Evolutionary conservation across 2,329 filamentous ascomycete species (phyloP), one percentile per base, ranked within the genome.

Genomic region (Parasarocladium wereldwijsianum): DNA sequence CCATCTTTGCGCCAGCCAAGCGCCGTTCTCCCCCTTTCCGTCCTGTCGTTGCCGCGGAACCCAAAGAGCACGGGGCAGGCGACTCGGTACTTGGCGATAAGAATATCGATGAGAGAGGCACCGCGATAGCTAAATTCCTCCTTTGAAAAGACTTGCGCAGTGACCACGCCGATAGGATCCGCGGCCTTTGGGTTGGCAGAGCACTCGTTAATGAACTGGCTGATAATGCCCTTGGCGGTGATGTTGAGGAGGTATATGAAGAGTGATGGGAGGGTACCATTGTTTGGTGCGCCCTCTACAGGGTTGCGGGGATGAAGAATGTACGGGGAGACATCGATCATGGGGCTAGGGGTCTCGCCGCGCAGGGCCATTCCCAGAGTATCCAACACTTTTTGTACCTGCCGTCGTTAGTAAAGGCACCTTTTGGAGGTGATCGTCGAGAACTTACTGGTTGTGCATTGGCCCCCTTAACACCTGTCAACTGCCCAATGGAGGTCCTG

Each of bases 11-110:
- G 67, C 83, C 84, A 93, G 1, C 83, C 84, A 3, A 93, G 53
- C n/a, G 68, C 64, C 12, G 53, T 40, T 9, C 76, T 68, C 1
- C 83, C 84, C 8, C 62, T 60, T 26, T 73, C 66, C 1, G 76
- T 92, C 36, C 65, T 74, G 48, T 93, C 83, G 37, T 62, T 73
- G 15, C 83, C 86, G 24, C 71, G 66, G 39, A 86, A 71, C 12
- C 87, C 87, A 48, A 92, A 96, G 1, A 98, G 60, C 2, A 85
- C 76, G 0, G 90, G 87, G 43, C 84, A 93, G 4, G 71, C 64
- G 11, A 80, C 63, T 35, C 85, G 74, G 44, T 82, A 80, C 51
- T 96, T 94, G 32, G 86, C 62, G 43, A 93, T 76, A 17, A 96
- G 62, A 35, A 96, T 81, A 46, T 92, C 82, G 31, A 84, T 76